A percentile compares a stretch with the other conserved stretches of the same genome.
phyloP scores from a whole-genome alignment of 306 rosid genomes.

The Corylus heterophylla region DNA sequence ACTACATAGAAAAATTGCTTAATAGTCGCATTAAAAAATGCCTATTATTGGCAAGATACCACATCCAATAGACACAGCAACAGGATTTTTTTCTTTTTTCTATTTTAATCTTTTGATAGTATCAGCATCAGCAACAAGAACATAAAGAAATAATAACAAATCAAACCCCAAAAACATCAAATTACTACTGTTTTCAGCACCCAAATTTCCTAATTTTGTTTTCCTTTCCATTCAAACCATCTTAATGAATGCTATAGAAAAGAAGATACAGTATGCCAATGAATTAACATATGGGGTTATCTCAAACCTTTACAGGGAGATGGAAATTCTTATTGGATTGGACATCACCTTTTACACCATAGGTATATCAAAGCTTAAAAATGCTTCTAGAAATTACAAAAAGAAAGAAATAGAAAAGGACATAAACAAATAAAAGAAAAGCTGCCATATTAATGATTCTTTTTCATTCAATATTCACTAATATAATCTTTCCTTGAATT shows the following conservation, averaged over 20 bases:
- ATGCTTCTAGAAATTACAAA: not conserved
- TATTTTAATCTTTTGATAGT: not conserved
- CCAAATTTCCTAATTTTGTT: not conserved
- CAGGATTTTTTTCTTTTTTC: not conserved
- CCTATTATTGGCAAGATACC: not conserved
- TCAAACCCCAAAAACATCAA: not conserved
- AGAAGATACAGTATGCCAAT: not conserved
- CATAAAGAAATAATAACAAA: not conserved
- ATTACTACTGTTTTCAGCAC: slow-evolving; percentile 5
- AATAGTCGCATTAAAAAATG: not conserved
- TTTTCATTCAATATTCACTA: too few relatives aligned
- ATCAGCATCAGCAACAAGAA: not conserved
- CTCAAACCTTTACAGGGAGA: not conserved
- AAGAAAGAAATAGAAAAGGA: slow-evolving; percentile 16
- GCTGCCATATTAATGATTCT: too few relatives aligned
- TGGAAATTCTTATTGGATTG: not conserved
- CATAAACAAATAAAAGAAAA: not conserved
- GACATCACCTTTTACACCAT: not conserved
- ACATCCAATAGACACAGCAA: not conserved
- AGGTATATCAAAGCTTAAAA: slow-evolving; percentile 22
- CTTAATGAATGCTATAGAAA: not conserved
- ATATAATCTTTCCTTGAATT: too few relatives aligned
- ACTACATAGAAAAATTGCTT: not conserved
- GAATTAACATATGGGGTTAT: not conserved
- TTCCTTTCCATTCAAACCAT: not conserved